phyloP scores from a whole-genome alignment of 1,284 basidiomycete genomes.

The Agroathelia rolfsii region DNA sequence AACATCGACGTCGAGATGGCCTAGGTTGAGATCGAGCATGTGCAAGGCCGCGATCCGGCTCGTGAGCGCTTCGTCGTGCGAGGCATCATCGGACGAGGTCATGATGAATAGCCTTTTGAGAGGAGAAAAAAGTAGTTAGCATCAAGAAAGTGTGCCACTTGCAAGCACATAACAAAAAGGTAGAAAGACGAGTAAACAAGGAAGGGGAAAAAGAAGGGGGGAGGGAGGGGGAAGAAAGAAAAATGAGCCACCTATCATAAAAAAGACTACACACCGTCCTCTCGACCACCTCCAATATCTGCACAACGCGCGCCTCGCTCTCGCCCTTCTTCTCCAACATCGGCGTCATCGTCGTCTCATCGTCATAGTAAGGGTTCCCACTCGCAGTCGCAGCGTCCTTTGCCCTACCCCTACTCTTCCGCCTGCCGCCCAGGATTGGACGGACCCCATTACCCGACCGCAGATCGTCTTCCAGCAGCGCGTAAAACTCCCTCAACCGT shows the following conservation, averaged over 20 bases:
- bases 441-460: conserved; percentile 20
- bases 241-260: conserved; percentile 49
- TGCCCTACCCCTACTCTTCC: conserved; percentile 12
- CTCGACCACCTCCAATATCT: conserved; percentile 67
- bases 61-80: conserved; percentile 81
- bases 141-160: no score
- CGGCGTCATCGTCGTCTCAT: conserved; percentile 20
- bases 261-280: conserved; percentile 57
- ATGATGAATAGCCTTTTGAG: conserved; percentile 48
- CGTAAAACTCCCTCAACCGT: conserved; percentile 68
- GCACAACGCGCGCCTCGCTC: conserved; percentile 34
- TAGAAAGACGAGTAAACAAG: conserved; percentile 1
- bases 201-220: no score
- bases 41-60: conserved; percentile 86
- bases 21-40: conserved; percentile 78
- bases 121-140: background rate
- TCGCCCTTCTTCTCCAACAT: conserved; percentile 17
- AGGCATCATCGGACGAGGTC: conserved; percentile 65
- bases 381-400: conserved; percentile 12
- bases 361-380: conserved; percentile 23
- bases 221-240: conserved; percentile 30
- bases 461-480: conserved; percentile 45
- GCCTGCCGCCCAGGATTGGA: conserved; percentile 16
- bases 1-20: conserved; percentile 77
- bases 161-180: background rate